Percentiles rank a stretch among this genome's conserved stretches.
Evolutionary conservation across 2,329 filamentous ascomycete genomes (phyloP).

Genomic region (Fusarium scirpi): DNA sequence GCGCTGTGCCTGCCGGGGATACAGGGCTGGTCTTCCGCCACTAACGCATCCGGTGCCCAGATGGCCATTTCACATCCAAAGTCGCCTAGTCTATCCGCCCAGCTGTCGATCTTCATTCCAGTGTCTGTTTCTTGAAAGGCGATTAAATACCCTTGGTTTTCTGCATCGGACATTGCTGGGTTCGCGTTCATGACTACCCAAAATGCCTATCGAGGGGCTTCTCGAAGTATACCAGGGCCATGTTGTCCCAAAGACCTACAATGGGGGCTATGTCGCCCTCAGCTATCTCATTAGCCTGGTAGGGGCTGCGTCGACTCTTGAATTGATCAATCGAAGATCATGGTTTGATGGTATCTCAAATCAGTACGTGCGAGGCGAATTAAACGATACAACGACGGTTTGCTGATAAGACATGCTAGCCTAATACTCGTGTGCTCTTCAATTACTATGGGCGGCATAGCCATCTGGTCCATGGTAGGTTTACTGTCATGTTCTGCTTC

Average conservation of each 20-base stretch:
- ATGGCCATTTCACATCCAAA: background rate
- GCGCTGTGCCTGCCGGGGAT: background rate
- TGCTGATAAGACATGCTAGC: constrained; percentile 11
- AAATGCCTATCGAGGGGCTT: constrained; percentile 14
- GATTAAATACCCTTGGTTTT: background rate
- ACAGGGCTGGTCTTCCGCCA: background rate
- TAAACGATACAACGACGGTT: background rate
- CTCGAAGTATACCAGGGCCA: constrained; percentile 19
- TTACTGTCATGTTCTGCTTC: background rate
- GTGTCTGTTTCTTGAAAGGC: background rate
- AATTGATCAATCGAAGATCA: constrained; percentile 24
- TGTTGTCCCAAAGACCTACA: constrained; percentile 23
- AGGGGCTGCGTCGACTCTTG: constrained; percentile 24
- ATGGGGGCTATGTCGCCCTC: constrained; percentile 15
- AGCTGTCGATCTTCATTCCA: background rate
- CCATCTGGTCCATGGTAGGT: constrained; percentile 29
- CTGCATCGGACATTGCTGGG: background rate
- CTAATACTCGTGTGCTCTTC: constrained; percentile 13
- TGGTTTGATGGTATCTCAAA: constrained; percentile 28
- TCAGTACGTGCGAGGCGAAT: constrained; percentile 2
- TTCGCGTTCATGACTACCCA: background rate
- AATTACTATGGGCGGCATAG: constrained; percentile 26
- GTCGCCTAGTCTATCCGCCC: background rate
- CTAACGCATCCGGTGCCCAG: constrained; percentile 11
- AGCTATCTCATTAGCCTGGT: constrained; percentile 26